phyloP scores from a whole-genome alignment of 2,329 filamentous ascomycete species.

The Scedosporium minutisporum region DNA sequence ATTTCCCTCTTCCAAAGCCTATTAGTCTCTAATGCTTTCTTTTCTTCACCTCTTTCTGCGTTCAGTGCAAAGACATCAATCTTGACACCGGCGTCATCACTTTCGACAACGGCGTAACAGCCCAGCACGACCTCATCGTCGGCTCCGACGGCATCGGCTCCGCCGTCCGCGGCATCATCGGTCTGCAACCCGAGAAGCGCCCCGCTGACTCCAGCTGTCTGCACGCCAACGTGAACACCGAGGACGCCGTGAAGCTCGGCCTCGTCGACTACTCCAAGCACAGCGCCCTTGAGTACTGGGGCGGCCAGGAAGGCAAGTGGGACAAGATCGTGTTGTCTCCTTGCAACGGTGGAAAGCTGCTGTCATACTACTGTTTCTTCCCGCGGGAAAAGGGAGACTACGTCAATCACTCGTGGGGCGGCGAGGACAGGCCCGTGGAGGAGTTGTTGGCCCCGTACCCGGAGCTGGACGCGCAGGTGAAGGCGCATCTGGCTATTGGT shows the following conservation, averaged over 20 bases:
- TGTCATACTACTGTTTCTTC: conserved; percentile 64
- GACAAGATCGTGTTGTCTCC: conserved; percentile 64
- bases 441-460: conserved; percentile 53
- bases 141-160: conserved; percentile 62
- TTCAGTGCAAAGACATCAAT: conserved; percentile 40
- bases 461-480: conserved; percentile 47
- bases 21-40: too few relatives aligned
- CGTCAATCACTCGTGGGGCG: conserved; percentile 49
- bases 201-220: conserved; percentile 52
- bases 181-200: conserved; percentile 49
- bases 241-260: conserved; percentile 48
- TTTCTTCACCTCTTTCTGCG: not conserved
- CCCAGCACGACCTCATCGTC: conserved; percentile 48
- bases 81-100: conserved; percentile 36
- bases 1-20: too few relatives aligned
- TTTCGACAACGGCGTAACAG: conserved; percentile 41
- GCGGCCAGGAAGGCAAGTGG: conserved; percentile 51
- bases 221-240: conserved; percentile 54
- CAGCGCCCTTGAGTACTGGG: conserved; percentile 60
- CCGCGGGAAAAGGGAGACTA: conserved; percentile 50
- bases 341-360: conserved; percentile 54
- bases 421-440: conserved; percentile 39
- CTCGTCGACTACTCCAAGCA: conserved; percentile 53
- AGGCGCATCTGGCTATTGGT: conserved; percentile 47
- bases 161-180: conserved; percentile 50